phyloP scores from a whole-genome alignment of 1,284 basidiomycete species.

The Pascua guehoae region DNA sequence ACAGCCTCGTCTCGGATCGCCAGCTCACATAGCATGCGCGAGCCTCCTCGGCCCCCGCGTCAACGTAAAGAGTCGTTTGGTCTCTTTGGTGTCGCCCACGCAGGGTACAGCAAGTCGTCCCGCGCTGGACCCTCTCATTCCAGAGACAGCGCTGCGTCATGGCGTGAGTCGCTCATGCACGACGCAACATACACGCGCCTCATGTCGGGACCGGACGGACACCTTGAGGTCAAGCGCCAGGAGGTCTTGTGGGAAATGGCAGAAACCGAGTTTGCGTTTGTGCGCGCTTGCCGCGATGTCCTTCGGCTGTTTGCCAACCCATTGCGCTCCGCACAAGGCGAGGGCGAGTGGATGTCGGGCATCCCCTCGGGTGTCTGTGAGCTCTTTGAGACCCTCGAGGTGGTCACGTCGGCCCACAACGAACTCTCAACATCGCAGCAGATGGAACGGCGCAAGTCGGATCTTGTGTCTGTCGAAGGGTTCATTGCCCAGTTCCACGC shows the following conservation, averaged over 20 bases:
- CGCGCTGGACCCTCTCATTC: constrained; percentile 4
- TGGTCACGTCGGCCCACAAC: constrained; percentile 70
- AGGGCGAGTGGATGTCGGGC: constrained; percentile 73
- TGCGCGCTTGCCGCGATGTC: constrained; percentile 62
- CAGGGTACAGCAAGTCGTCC: constrained; percentile 36
- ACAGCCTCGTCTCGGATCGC: not conserved
- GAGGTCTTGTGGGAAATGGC: constrained; percentile 66
- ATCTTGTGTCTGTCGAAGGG: constrained; percentile 48
- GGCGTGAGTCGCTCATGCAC: constrained; percentile 30
- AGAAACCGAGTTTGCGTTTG: constrained; percentile 65
- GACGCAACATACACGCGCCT: constrained; percentile 24
- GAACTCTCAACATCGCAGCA: constrained; percentile 59
- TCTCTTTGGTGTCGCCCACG: constrained; percentile 35
- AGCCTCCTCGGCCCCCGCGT: constrained; percentile 29
- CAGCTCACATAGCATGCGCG: constrained; percentile 3
- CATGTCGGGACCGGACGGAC: constrained; percentile 42
- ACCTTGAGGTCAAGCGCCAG: constrained; percentile 60
- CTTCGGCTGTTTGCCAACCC: constrained; percentile 69
- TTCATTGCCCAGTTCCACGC: constrained; percentile 60
- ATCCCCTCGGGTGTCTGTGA: constrained; percentile 64
- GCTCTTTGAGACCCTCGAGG: constrained; percentile 79
- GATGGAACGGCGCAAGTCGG: constrained; percentile 38
- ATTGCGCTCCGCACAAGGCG: constrained; percentile 56
- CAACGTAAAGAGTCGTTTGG: constrained; percentile 34
- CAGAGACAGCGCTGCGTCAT: constrained; percentile 14